A percentile compares a stretch with the other conserved stretches of the same genome.
phyloP scores from a whole-genome alignment of 768 basidiomycete species.

The Dacryopinax spathularia region DNA sequence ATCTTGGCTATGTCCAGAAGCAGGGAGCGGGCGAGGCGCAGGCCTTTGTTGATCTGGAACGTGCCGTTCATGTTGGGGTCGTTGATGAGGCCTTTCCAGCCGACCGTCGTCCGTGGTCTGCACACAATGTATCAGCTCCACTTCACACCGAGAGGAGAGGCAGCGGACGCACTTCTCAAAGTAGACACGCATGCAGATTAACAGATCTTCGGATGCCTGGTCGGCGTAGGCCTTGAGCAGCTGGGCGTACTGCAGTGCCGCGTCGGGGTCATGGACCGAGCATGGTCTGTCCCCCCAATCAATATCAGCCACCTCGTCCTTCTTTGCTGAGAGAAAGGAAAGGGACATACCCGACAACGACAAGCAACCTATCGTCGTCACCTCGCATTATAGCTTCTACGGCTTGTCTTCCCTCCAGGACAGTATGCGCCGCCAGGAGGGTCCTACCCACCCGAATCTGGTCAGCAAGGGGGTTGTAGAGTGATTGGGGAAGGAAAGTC shows the following conservation, averaged over 20 bases:
- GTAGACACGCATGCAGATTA: conserved; percentile 96
- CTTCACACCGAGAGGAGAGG: neutral
- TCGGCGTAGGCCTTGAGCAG: conserved; percentile 70
- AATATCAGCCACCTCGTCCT: neutral
- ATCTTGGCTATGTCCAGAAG: conserved; percentile 80
- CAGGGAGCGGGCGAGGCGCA: conserved; percentile 72
- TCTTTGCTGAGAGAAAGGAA: neutral
- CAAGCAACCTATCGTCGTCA: conserved; percentile 81
- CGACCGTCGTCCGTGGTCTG: conserved; percentile 68
- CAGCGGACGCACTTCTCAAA: conserved; percentile 56
- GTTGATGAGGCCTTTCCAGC: conserved; percentile 98
- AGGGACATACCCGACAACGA: conserved; percentile 65
- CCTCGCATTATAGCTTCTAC: conserved; percentile 70
- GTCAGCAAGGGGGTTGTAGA: neutral
- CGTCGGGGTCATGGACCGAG: conserved; percentile 80
- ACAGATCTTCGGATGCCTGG: conserved; percentile 62
- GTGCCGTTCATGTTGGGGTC: conserved; percentile 78
- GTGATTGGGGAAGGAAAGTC: neutral
- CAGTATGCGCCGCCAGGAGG: conserved; percentile 69
- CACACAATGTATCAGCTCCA: conserved; percentile 25
- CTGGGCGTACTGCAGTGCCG: conserved; percentile 76
- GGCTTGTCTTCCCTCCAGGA: conserved; percentile 66
- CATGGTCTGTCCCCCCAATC: conserved; percentile 48
- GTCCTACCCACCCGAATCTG: conserved; percentile 34
- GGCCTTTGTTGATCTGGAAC: conserved; percentile 93